Base-by-base conservation (phyloP, 2,329 filamentous ascomycete species). In the Mycosphaerella arachidis region DNA sequence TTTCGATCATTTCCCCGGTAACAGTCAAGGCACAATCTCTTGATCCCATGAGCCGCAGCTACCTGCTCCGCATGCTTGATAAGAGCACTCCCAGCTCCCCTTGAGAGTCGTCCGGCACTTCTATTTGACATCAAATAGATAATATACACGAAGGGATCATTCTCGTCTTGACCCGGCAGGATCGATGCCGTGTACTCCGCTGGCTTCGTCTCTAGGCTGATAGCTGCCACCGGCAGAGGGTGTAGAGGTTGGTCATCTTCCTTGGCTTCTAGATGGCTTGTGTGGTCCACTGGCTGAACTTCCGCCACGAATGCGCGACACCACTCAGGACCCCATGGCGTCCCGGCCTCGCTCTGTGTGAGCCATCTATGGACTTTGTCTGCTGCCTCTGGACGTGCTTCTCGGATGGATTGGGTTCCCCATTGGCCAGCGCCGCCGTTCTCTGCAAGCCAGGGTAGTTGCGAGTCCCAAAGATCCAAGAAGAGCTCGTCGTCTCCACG, bases 141-240 rank as follows among this genome's bases (percentile, higher is more conserved):
- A 16, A 67, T 16, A 35, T 64, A 65, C 3, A 63, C 54, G 33
- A 63, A 65, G 20, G 61, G 59, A 12, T 63, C 58, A 1, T 53
- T 20, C 8, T 58, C 48, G 31, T 63, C 61, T 45, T 71, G 50
- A 27, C 92, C 75, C 81, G 92, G 60, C 87, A 89, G 72, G 83
- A 88, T 61, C 83, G 86, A 60, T 77, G 79, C 2, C 68, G 70
- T 46, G 24, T 66, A 66, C 9, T 50, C 53, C 9, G 60, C 48
- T 8, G 59, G 50, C 24, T 54, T 60, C 3, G 53, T 35, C 20
- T 63, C 55, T 33, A 66, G 48, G 1, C 63, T 55, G n/a, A 66
- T 30, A 1, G 37, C 60, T 5, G 60, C 63, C 9, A 63, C 58
- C 9, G 63, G 61, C 24, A 24, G 24, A 24, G 24, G 24, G 24